Conservation (phyloP, 371 early-diverging fungal genomes). For the Rhizopus sp. region DNA sequence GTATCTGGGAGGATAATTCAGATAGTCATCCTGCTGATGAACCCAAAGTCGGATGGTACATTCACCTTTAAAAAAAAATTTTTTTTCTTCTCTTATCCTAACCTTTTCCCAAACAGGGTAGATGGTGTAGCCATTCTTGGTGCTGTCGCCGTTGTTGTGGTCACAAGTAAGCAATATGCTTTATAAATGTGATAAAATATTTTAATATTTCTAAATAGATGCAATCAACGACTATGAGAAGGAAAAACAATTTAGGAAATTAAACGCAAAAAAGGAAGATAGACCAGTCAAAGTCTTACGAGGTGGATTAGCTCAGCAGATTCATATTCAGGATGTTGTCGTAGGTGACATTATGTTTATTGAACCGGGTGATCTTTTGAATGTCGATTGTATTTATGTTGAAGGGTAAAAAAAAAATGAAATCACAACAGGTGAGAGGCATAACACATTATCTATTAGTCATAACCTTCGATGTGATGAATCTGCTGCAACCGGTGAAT, state of each 20-base stretch:
- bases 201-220: constrained; percentile 35
- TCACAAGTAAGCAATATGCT: constrained; percentile 58
- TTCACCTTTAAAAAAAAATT: neutral
- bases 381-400: constrained; percentile 77
- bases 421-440: neutral
- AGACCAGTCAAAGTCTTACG: constrained; percentile 66
- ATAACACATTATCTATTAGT: constrained; percentile 32
- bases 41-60: constrained; percentile 56
- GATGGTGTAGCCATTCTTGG: constrained; percentile 73
- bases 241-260: constrained; percentile 74
- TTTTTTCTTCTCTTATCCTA: neutral
- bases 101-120: constrained; percentile 48
- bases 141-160: constrained; percentile 77
- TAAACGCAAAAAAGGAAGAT: constrained; percentile 78
- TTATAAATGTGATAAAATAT: constrained; percentile 2
- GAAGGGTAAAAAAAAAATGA: neutral
- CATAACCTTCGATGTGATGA: constrained; percentile 84
- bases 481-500: constrained; percentile 85
- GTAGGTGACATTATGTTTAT: constrained; percentile 88
- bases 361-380: constrained; percentile 88
- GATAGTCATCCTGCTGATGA: constrained; percentile 46
- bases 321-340: constrained; percentile 75
- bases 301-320: constrained; percentile 69
- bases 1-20: constrained; percentile 76
- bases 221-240: constrained; percentile 82